Evolutionary conservation across 768 basidiomycete genomes (phyloP), one percentile per base, ranked within the genome.

Genomic region (Myochromella boudieri): DNA sequence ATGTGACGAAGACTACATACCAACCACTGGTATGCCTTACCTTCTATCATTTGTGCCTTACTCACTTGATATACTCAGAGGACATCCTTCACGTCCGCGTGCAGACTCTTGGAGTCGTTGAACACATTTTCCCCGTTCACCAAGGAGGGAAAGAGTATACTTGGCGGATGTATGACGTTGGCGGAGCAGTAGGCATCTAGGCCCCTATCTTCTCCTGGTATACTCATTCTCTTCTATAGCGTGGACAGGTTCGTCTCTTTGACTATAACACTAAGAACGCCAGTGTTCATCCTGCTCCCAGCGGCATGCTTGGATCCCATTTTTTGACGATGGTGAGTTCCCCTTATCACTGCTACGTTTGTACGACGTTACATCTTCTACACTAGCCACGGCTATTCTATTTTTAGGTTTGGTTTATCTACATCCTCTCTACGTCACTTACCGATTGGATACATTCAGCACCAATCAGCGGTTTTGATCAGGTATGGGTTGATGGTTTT

Each of bases 391-490:
- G 36, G 87, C 89, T 21, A 83, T 91, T 60, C 87, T 91, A 60
- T 91, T 91, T 65, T 68, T 91, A 44, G 71, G 71, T 70, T 47
- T 42, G 54, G 40, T 43, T 37, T 29, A 44, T 37, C 37, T 46
- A 12, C 31, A 12, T 18, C 20, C 11, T 37, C 22, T 24, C 1
- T 25, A 18, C 14, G 5, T 34, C 4, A 24, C 22, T 28, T 17
- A 22, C 15, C 28, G 15, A 25, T 38, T 24, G 10, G 44, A 15
- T 18, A 27, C 40, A 24, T 26, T 38, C 51, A 73, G 89, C 86
- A 37, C 89, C 89, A 20, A 84, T 91, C 54, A 87, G 85, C 56
- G 89, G 88, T 34, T 91, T 88, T 61, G 87, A 91, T 72, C 87
- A 90, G 78, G 49, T 49, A 38, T 31, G 41, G 0, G 1, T 11